Conservation (phyloP, 257 asterid genomes). For the Leonotis leonurus region DNA sequence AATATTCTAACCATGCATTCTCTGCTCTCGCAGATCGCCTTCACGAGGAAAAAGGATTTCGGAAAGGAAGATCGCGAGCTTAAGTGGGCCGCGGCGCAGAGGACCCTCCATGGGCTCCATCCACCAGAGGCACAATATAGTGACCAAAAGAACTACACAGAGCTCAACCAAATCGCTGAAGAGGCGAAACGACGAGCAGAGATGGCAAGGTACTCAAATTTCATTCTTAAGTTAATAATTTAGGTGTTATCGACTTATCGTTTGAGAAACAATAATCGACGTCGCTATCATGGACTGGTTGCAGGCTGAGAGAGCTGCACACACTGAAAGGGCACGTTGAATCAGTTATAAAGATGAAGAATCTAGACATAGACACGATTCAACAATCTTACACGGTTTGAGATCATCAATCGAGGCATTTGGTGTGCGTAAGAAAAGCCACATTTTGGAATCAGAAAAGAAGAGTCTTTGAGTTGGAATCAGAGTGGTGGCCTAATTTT, state of each 20-base stretch:
- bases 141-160: conserved; percentile 31
- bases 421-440: neutral
- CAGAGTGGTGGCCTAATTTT: too few species aligned
- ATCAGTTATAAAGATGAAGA: conserved; percentile 61
- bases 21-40: conserved; percentile 41
- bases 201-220: conserved; percentile 46
- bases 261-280: neutral
- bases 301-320: conserved; percentile 47
- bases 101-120: conserved; percentile 64
- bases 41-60: conserved; percentile 54
- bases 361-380: conserved; percentile 59
- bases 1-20: neutral
- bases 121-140: conserved; percentile 35
- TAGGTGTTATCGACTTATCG: neutral
- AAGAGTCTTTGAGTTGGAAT: too few species aligned
- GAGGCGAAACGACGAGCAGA: conserved; percentile 66
- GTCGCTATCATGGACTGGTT: neutral
- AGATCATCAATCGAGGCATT: too few species aligned
- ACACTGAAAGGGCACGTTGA: conserved; percentile 64
- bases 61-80: conserved; percentile 67
- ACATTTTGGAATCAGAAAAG: conserved; percentile 11
- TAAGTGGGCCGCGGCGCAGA: conserved; percentile 62
- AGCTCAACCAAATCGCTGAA: conserved; percentile 59
- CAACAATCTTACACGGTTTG: conserved; percentile 66
- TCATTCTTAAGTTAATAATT: neutral